Base-by-base conservation (phyloP, 2,329 filamentous ascomycete genomes). In the Diaporthe caulivora region DNA sequence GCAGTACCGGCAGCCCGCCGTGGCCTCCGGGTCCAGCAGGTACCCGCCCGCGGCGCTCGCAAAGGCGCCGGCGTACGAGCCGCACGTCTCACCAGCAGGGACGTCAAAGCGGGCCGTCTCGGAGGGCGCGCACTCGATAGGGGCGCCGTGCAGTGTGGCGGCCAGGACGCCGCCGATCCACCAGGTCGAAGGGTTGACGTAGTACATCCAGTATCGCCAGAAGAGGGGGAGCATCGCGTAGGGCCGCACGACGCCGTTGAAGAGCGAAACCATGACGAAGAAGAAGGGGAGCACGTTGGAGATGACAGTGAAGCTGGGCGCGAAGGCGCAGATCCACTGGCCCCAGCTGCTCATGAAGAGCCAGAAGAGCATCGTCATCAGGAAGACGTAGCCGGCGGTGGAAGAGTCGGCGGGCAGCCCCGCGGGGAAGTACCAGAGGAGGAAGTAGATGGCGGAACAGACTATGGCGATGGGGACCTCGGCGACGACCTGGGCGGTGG, bases 311-410 rank as follows among this genome's bases (percentile, higher is more conserved):
- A 95, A 95, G 53, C 87, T 92, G 0, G 94, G 93, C 0, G 94
- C 93, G 81, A 95, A 95, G 0, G 94, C 94, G 76, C 92, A 93
- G 77, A 97, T 94, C 93, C 93, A 96, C 80, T 95, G 94, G 26
- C 93, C 94, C 93, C 92, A 95, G 77, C 87, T 91, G 42, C 88
- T 89, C 80, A 92, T 89, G 86, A 95, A 95, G 10, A 95, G 81
- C 85, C 91, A 94, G 84, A 95, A 95, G 0, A 96, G 87, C 78
- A 95, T 84, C 0, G 89, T 90, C 92, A 97, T 95, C 37, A 75
- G 37, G 47, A 70, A 75, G 26, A 70, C 65, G 44, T 75, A 75
- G 8, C 74, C 74, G 1, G 74, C 72, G 1, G 72, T 72, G 10
- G 72, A 44, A 5, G 72, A 47, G 74, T 93, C 89, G 0, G 87